phyloP scores from a whole-genome alignment of 495 filamentous ascomycete genomes.

The Friedmanniomyces endolithicus region DNA sequence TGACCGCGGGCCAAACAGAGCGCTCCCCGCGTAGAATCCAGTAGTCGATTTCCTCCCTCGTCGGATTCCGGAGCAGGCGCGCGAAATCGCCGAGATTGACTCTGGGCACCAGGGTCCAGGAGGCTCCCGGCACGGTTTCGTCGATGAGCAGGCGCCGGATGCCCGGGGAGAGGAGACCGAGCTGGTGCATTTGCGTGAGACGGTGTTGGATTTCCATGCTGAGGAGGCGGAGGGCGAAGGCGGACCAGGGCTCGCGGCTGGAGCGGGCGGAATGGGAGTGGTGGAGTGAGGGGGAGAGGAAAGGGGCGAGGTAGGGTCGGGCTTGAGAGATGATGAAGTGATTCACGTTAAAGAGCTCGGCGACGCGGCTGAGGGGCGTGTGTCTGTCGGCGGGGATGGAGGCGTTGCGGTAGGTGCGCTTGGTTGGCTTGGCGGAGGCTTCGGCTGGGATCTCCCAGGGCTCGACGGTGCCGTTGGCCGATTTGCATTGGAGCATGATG shows the following conservation, averaged over 20 bases:
- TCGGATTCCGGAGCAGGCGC: conserved; percentile 69
- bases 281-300: conserved; percentile 68
- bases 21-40: conserved; percentile 80
- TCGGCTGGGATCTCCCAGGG: conserved; percentile 47
- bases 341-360: conserved; percentile 88
- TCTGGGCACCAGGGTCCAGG: conserved; percentile 71
- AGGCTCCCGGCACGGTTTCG: conserved; percentile 71
- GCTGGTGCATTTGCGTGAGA: conserved; percentile 65
- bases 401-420: conserved; percentile 46
- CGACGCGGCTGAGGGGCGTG: conserved; percentile 69
- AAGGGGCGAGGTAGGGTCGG: conserved; percentile 70
- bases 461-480: conserved; percentile 60
- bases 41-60: conserved; percentile 58
- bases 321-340: conserved; percentile 75
- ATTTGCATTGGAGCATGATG: conserved; percentile 69
- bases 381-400: conserved; percentile 63
- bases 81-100: conserved; percentile 58
- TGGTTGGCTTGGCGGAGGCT: conserved; percentile 25
- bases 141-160: conserved; percentile 74
- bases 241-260: conserved; percentile 39
- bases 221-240: conserved; percentile 55
- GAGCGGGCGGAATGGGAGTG: conserved; percentile 28
- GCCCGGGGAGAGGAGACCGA: conserved; percentile 54
- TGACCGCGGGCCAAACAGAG: conserved; percentile 86
- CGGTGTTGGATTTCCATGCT: conserved; percentile 71